Conservation (phyloP, 768 basidiomycete species). For the Psilocybe tampanensis region DNA sequence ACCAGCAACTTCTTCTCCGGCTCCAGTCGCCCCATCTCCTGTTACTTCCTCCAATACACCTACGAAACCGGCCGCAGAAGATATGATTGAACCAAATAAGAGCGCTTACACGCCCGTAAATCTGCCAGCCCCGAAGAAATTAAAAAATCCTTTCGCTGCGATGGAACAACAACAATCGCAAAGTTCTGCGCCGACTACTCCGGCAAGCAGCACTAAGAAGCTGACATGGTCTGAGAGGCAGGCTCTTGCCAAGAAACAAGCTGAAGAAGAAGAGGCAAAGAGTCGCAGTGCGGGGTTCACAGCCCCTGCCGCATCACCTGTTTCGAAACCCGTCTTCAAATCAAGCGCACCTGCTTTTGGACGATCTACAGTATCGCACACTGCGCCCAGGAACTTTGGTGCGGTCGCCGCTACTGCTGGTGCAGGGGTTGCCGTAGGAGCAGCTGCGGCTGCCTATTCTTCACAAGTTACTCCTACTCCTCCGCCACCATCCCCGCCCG, state of each 20-base stretch:
- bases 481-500: constrained; percentile 26
- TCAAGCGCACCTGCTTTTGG: constrained; percentile 52
- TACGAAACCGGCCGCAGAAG: constrained; percentile 74
- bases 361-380: constrained; percentile 38
- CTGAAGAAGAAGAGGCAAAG: constrained; percentile 72
- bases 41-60: constrained; percentile 51
- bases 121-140: constrained; percentile 82
- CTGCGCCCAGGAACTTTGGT: constrained; percentile 46
- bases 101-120: constrained; percentile 89
- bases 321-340: constrained; percentile 38
- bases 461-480: constrained; percentile 26
- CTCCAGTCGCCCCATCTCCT: constrained; percentile 23
- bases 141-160: constrained; percentile 80
- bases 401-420: constrained; percentile 32
- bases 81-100: constrained; percentile 84
- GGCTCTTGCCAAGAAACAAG: constrained; percentile 85
- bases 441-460: constrained; percentile 34
- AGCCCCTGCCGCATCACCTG: constrained; percentile 36
- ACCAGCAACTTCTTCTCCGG: constrained; percentile 17
- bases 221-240: constrained; percentile 95
- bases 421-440: constrained; percentile 38
- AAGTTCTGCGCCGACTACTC: constrained; percentile 20
- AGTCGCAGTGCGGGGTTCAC: constrained; percentile 60
- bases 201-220: constrained; percentile 60
- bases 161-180: constrained; percentile 51